These are phyloP conservation scores for Hevea brasiliensis DNA, from an alignment of 345 rosid species.

Conservation along the genomic window DNA sequence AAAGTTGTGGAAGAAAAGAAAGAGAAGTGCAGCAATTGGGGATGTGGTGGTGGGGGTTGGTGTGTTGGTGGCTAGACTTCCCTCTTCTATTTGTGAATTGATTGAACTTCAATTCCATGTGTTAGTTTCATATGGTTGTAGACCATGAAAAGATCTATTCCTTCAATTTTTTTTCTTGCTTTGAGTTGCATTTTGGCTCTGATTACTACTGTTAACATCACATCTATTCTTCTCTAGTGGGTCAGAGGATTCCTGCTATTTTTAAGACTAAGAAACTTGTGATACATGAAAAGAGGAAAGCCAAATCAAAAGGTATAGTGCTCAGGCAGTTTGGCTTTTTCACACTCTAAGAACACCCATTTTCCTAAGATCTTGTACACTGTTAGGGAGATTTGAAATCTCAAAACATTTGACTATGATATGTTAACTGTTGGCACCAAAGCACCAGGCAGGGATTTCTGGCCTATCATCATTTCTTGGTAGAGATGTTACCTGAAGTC, in stretches of 20 bases:
- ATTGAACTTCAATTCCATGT: conserved; percentile 2
- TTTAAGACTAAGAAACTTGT: neutral
- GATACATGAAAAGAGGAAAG: neutral
- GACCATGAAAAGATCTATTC: neutral
- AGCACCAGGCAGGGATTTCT: neutral
- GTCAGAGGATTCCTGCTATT: neutral
- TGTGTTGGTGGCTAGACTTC: too few species aligned
- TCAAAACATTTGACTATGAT: neutral
- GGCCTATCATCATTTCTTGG: neutral
- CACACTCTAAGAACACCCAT: neutral
- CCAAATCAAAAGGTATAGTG: neutral
- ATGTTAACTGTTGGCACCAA: neutral
- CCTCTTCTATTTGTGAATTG: neutral
- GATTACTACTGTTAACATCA: neutral
- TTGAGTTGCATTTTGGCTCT: neutral
- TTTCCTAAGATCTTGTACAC: neutral
- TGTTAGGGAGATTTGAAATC: neutral
- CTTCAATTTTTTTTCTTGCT: neutral
- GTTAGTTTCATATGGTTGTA: neutral
- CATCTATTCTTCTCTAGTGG: neutral
- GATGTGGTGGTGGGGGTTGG: too few species aligned
- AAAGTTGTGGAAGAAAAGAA: too few species aligned
- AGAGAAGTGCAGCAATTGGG: too few species aligned
- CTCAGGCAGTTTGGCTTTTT: too few species aligned
- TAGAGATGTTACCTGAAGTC: neutral